Base-by-base conservation (phyloP, 1,284 basidiomycete genomes). In the Inonotus obliquus region DNA sequence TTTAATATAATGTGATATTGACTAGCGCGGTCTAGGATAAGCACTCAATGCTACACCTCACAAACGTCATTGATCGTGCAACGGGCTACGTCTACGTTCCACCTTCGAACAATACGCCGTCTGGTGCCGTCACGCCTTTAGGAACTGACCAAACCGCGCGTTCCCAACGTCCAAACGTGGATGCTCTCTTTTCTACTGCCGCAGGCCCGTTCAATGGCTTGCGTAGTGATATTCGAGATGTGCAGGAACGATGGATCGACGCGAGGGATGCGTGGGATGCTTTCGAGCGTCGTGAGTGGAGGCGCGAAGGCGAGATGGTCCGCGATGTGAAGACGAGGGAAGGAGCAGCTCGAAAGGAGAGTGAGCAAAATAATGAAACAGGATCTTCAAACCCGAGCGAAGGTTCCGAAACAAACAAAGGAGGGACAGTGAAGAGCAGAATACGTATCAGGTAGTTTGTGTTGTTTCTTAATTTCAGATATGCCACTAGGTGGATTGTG, bases 181-280 rank as follows among this genome's bases (percentile, higher is more conserved):
- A 85, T 65, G 78, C 82, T 1, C 75, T 92, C 35, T 85, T 92
- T 68, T 81, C 86, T 0, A 83, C 80, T 32, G 90, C 89, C 2
- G 79, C 80, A 9, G 85, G 85, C 0, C 73, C 79, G 1, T 72
- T 89, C 57, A 76, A 75, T 14, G 83, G 83, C 2, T 74, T 79
- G 1, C 77, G 79, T 37, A 81, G 81, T 51, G 85, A 91, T 67
- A 79, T 92, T 13, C 77, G 84, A 27, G 92, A 95, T 69, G 83
- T 95, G 3, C 94, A 97, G 72, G 94, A 96, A 70, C 78, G 94
- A 44, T 96, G 92, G 92, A 74, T 94, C 21, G 91, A 94, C 67
- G 84, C 86, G 5, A 81, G 79, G 63, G 89, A 91, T 38, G 82
- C 83, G 54, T 95, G 85, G 74, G 92, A 95, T 72, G 87, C 84